Evolutionary conservation across 352 stramenopile genomes (phyloP).

Genomic region (Phytopythium oedochilum): DNA sequence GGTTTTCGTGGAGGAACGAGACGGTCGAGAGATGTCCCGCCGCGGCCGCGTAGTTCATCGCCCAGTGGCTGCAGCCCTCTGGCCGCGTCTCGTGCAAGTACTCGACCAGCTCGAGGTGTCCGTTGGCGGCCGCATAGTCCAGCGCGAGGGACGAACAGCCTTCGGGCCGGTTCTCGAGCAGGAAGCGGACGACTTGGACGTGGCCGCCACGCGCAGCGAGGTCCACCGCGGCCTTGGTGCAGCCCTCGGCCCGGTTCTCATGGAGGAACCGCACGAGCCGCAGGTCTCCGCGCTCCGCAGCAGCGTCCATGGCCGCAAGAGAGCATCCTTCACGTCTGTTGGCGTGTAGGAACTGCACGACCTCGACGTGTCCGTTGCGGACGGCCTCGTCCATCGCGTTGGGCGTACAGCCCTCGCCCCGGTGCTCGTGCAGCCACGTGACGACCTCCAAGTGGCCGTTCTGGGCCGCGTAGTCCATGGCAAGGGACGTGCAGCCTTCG

Average conservation of each 20-base stretch:
- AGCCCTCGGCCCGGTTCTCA: not conserved
- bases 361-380: constrained; percentile 6
- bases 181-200: not conserved
- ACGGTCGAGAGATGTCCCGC: constrained; percentile 7
- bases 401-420: constrained; percentile 2
- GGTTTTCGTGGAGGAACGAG: constrained; percentile 9
- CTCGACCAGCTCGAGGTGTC: not conserved
- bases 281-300: not conserved
- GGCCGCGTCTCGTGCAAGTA: constrained; percentile 1
- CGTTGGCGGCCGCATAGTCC: not conserved
- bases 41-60: constrained; percentile 8
- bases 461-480: constrained; percentile 8
- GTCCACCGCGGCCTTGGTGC: not conserved
- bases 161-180: constrained; percentile 2
- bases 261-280: not conserved
- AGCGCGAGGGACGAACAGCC: not conserved
- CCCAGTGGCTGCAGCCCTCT: constrained; percentile 1
- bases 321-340: constrained; percentile 7
- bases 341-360: constrained; percentile 12
- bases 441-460: too few species aligned
- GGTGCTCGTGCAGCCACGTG: constrained; percentile 8
- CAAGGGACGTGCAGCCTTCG: not conserved
- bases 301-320: constrained; percentile 1
- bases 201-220: not conserved
- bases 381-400: constrained; percentile 11